These are phyloP conservation scores for Chamaecyparis obtusa DNA, from an alignment of 75 land plant genomes.

Conservation along the genomic window DNA sequence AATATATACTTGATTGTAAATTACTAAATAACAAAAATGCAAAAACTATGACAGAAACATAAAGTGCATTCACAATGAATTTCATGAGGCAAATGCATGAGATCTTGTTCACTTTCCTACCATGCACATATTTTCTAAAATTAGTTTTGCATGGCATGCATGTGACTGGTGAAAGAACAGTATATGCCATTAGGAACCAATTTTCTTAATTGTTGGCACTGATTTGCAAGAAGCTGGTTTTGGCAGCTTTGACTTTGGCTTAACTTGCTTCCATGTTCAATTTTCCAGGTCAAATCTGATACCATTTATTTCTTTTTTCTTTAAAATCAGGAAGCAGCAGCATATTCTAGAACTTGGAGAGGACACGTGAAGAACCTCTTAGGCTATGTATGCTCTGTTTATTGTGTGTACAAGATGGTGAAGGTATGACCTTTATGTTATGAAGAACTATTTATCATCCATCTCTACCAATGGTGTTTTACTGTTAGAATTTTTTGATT, in stretches of 20 bases:
- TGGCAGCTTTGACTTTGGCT: background rate
- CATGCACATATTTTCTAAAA: background rate
- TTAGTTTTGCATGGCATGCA: background rate
- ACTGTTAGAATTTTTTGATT: background rate
- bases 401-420: slow-evolving; percentile 92
- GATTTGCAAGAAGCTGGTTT: background rate
- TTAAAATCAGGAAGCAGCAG: slow-evolving; percentile 77
- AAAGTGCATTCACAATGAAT: background rate
- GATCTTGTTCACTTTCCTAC: background rate
- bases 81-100: background rate
- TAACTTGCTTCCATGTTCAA: background rate
- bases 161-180: background rate
- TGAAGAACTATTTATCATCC: background rate
- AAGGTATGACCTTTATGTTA: slow-evolving; percentile 41
- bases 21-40: background rate
- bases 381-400: slow-evolving; percentile 80
- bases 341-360: slow-evolving; percentile 87
- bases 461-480: background rate
- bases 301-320: background rate
- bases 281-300: background rate
- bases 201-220: background rate
- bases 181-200: background rate
- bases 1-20: background rate
- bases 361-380: slow-evolving; percentile 86
- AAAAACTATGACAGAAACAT: no score